Evolutionary conservation across 768 basidiomycete genomes (phyloP).

Genomic region (Terana coerulea): DNA sequence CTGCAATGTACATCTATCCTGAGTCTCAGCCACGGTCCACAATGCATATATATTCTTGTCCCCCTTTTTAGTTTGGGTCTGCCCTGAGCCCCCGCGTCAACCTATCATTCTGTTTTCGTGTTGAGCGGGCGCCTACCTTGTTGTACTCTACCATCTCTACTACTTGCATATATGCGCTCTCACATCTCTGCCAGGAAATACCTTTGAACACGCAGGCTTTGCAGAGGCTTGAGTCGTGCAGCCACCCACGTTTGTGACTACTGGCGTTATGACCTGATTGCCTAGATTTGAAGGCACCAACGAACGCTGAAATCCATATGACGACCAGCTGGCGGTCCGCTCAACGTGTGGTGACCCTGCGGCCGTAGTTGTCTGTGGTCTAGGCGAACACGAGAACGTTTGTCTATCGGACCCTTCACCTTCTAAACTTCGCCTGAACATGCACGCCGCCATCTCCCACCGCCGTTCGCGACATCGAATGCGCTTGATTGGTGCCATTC

Average conservation of each 20-base stretch:
- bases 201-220: background rate
- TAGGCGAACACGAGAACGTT: background rate
- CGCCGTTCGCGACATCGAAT: too few species aligned
- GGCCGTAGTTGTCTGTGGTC: background rate
- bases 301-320: too few species aligned
- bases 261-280: too few species aligned
- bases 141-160: too few species aligned
- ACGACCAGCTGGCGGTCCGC: too few species aligned
- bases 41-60: background rate
- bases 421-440: background rate
- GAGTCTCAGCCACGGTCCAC: background rate
- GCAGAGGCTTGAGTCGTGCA: background rate
- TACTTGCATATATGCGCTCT: background rate
- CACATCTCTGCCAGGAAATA: background rate
- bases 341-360: background rate
- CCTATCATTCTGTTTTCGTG: background rate
- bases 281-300: too few species aligned
- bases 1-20: background rate
- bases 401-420: background rate
- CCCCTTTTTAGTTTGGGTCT: background rate
- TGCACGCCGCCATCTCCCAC: background rate
- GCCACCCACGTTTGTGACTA: background rate
- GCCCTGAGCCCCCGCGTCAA: background rate
- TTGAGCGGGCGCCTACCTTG: too few species aligned
- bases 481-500: background rate